These are phyloP conservation scores for Trichoderma polysporum DNA, from an alignment of 2,329 filamentous ascomycete genomes.

Conservation along the genomic window DNA sequence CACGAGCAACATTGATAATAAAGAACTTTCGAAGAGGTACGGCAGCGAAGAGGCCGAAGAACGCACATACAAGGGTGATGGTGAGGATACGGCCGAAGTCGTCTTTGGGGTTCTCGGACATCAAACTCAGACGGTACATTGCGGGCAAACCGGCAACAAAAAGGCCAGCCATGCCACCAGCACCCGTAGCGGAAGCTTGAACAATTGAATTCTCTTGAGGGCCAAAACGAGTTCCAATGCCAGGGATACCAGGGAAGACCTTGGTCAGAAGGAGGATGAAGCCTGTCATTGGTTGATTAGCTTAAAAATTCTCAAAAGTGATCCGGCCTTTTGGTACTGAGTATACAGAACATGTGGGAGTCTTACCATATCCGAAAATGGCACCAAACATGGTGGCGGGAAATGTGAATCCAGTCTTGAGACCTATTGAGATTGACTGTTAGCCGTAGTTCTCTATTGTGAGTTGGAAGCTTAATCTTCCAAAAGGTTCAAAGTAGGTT, in stretches of 20 bases:
- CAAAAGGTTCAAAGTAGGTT: not conserved
- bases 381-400: slow-evolving; percentile 50
- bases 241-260: slow-evolving; percentile 48
- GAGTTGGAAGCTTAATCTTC: too few species aligned
- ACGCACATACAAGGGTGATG: slow-evolving; percentile 60
- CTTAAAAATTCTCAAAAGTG: not conserved
- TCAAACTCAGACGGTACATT: slow-evolving; percentile 55
- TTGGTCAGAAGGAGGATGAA: slow-evolving; percentile 55
- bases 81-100: slow-evolving; percentile 60
- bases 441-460: not conserved
- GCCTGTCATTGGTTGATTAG: slow-evolving; percentile 23
- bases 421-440: slow-evolving; percentile 31
- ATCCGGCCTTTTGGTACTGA: not conserved
- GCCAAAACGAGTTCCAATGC: slow-evolving; percentile 55
- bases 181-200: slow-evolving; percentile 59
- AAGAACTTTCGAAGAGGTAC: slow-evolving; percentile 67
- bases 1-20: slow-evolving; percentile 62
- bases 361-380: slow-evolving; percentile 54
- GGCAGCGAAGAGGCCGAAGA: slow-evolving; percentile 64
- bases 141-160: slow-evolving; percentile 61
- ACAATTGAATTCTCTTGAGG: slow-evolving; percentile 63
- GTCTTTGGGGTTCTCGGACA: slow-evolving; percentile 48
- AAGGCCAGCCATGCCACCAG: slow-evolving; percentile 56
- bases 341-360: not conserved
- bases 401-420: slow-evolving; percentile 54